Percentiles rank a stretch among this genome's conserved stretches.
These are phyloP conservation scores for Epichloe gansuensis DNA, from an alignment of 2,329 filamentous ascomycete species.

Conservation along the genomic window DNA sequence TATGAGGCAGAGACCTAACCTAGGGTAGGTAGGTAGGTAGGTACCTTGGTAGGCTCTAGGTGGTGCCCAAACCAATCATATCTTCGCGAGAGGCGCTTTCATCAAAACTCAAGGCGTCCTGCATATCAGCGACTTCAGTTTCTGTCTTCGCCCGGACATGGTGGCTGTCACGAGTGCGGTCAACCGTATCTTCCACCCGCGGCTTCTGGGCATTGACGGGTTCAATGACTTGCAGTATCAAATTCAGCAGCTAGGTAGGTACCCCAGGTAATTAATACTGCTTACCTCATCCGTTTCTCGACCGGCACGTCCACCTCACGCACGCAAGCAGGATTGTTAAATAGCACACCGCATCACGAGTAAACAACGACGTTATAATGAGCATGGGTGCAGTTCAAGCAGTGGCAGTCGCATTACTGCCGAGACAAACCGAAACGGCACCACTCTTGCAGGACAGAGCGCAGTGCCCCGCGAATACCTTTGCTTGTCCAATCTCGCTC, in stretches of 20 bases:
- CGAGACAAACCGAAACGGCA: constrained; percentile 12
- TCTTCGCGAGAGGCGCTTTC: too few species aligned
- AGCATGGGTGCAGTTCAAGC: neutral
- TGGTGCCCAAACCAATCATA: too few species aligned
- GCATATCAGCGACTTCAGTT: too few species aligned
- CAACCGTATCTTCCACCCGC: neutral
- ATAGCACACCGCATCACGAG: neutral
- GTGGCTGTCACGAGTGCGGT: neutral
- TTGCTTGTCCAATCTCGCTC: constrained; percentile 33
- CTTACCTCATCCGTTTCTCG: neutral
- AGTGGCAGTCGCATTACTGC: constrained; percentile 3
- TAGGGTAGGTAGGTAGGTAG: too few species aligned
- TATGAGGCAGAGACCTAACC: neutral
- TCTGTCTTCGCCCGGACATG: too few species aligned
- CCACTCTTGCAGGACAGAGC: constrained; percentile 14
- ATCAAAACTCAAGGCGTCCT: too few species aligned
- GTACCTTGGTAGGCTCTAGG: too few species aligned
- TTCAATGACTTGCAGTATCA: too few species aligned
- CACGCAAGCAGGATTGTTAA: neutral
- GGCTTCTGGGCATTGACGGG: too few species aligned
- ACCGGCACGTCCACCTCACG: neutral
- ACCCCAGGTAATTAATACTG: neutral
- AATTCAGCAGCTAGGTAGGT: too few species aligned
- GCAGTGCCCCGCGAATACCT: constrained; percentile 36
- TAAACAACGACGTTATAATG: neutral